These are phyloP conservation scores for Nepenthes alata DNA, from an alignment of 179 eudicot genomes.

Conservation along the genomic window DNA sequence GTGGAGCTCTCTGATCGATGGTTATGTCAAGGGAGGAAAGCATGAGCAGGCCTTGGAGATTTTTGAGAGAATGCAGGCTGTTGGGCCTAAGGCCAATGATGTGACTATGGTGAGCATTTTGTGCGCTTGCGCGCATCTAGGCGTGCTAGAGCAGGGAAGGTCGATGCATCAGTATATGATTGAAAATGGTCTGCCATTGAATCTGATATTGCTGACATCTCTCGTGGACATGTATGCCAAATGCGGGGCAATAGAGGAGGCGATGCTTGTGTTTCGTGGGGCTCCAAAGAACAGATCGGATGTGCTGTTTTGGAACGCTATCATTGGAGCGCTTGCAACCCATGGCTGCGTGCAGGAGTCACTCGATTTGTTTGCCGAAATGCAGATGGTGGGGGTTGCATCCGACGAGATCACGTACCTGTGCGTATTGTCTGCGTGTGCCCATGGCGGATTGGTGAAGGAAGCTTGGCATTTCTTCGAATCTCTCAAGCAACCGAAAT, in stretches of 20 bases:
- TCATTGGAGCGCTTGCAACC: constrained; percentile 72
- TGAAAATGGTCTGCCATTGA: constrained; percentile 33
- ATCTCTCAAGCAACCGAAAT: constrained; percentile 29
- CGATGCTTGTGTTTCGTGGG: constrained; percentile 43
- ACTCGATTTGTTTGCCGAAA: constrained; percentile 40
- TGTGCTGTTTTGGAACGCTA: constrained; percentile 60
- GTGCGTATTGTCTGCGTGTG: constrained; percentile 59
- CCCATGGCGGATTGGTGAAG: constrained; percentile 59
- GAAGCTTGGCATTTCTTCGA: constrained; percentile 56
- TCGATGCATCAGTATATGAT: constrained; percentile 41
- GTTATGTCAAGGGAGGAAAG: constrained; percentile 57
- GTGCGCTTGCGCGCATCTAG: constrained; percentile 72
- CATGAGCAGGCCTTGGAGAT: constrained; percentile 39
- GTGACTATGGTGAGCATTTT: constrained; percentile 78
- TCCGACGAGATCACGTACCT: constrained; percentile 67
- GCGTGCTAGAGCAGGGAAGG: constrained; percentile 61
- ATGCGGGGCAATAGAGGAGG: constrained; percentile 64
- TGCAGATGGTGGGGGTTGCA: constrained; percentile 30
- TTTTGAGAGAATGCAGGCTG: constrained; percentile 40
- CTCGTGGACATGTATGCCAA: constrained; percentile 82
- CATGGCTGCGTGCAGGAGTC: constrained; percentile 48
- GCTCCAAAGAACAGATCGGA: constrained; percentile 32
- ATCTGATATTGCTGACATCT: constrained; percentile 43
- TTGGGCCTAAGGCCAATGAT: constrained; percentile 53
- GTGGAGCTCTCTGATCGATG: constrained; percentile 73